Evolutionary conservation across 1,284 basidiomycete species (phyloP), one percentile per base, ranked within the genome.

Genomic region (Ceratobasidium sp.): DNA sequence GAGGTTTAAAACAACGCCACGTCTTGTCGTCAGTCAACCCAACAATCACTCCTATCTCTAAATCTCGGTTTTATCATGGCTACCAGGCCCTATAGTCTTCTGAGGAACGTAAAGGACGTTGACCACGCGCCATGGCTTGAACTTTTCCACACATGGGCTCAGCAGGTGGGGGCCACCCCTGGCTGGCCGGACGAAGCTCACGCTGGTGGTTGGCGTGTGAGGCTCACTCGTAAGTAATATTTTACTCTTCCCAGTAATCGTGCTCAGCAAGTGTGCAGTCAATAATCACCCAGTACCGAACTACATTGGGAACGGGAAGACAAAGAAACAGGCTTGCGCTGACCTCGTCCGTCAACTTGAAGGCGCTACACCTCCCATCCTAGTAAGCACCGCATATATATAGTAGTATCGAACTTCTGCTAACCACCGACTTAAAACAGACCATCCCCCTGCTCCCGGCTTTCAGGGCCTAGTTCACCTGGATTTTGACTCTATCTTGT

Each of bases 271-370:
- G 8, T 46, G 13, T 27, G 54, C 29, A 29, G 54, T 24, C 24
- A 34, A 56, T 29, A 27, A 6, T 16, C 22, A 5, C 8, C 7
- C 7, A 8, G 29, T 56, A 24, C 16, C 54, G 29, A 27, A 27
- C 8, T 7, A 7, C 7, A 34, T 16, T 43, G 62, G 62, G 19
- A 13, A 49, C 6, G 62, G 62, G n/a, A 8, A n/a, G 2, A 46
- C 3, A 9, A 29, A 6, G 4, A 5, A 13, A n/a, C 13, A 14
- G 24, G 62, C 62, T 19, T n/a, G 39, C 14, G 24, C 24, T 11
- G 19, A 64, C 27, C 48, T 53, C 19, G 64, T 66, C 24, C 31
- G 37, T 6, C 64, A 66, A 31, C 27, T 66, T 7, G 16, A 66
- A 53, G 48, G 29, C 19, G 31, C 27, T 24, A 22, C 9, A 22